These are phyloP conservation scores for Rutstroemia sp. DNA, from an alignment of 2,329 filamentous ascomycete species.

Conservation along the genomic window DNA sequence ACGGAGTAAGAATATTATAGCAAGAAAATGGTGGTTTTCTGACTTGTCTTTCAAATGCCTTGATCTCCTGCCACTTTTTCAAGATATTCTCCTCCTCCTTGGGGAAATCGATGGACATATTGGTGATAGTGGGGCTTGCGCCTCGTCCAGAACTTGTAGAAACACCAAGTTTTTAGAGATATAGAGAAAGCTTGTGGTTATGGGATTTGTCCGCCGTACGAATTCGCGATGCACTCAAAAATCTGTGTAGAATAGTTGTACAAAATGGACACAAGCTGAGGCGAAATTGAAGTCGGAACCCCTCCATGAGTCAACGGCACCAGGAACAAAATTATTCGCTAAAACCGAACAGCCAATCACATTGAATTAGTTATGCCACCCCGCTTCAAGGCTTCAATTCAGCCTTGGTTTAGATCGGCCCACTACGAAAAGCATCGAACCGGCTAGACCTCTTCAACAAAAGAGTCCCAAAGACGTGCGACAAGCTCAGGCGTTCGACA, in stretches of 20 bases:
- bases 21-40: slow-evolving; percentile 35
- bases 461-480: no score
- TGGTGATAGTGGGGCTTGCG: not conserved
- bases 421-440: no score
- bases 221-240: no score
- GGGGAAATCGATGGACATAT: slow-evolving; percentile 85
- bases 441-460: no score
- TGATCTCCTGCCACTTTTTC: slow-evolving; percentile 81
- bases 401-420: no score
- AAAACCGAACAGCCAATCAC: not conserved
- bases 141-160: not conserved
- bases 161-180: no score
- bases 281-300: not conserved
- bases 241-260: no score
- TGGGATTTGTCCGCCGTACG: no score
- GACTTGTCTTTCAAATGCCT: slow-evolving; percentile 73
- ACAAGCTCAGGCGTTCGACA: no score
- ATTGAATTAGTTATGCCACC: not conserved
- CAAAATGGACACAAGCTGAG: not conserved
- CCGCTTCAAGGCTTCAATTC: not conserved
- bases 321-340: not conserved
- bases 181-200: no score
- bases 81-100: slow-evolving; percentile 84
- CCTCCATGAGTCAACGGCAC: not conserved
- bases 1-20: not conserved